Base-by-base conservation (phyloP, 2,329 filamentous ascomycete genomes). In the Calonectria naviculata region DNA sequence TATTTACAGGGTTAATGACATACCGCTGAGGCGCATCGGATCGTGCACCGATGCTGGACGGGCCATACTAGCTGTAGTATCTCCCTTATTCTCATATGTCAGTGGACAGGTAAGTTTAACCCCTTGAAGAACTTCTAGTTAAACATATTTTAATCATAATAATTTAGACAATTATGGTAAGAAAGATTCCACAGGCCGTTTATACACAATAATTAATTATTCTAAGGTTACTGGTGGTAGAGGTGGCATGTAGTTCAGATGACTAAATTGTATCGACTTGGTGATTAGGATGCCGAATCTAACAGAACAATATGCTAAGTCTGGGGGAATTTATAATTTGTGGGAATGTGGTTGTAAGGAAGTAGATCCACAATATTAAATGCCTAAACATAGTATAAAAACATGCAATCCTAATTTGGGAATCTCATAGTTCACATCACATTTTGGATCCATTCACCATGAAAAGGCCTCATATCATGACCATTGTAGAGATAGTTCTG, bases 171-270 rank as follows among this genome's bases (percentile, higher is more conserved):
- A 66, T 70, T 7, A 70, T 70, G 68, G 68, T 70, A 70, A 66
- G 68, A 2, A 3, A 10, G 31, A 28, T 1, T 6, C 26, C 9
- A 5, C 15, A 7, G 6, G 8, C 1, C 10, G 13, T 34, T 12
- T 7, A 29, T 4, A 29, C n/a, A 10, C 7, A 15, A 10, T 6
- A 24, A n/a, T 41, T 26, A 67, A 58, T 67, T 7, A 56, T 38
- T 9, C 34, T 13, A 63, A 69, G 68, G 68, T 70, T 17, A 47
- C 56, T 24, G 68, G 68, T 13, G 68, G 68, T 7, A 58, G 41
- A 38, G 68, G 68, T n/a, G 68, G 68, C 19, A 70, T 70, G 68
- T 70, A 70, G 67, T n/a, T n/a, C n/a, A n/a, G n/a, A n/a, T n/a
- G n/a, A n/a, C n/a, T n/a, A n/a, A n/a, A n/a, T n/a, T n/a, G n/a